These are phyloP conservation scores for Candida qinlingensis DNA, from an alignment of 805 yeast species.

Conservation along the genomic window DNA sequence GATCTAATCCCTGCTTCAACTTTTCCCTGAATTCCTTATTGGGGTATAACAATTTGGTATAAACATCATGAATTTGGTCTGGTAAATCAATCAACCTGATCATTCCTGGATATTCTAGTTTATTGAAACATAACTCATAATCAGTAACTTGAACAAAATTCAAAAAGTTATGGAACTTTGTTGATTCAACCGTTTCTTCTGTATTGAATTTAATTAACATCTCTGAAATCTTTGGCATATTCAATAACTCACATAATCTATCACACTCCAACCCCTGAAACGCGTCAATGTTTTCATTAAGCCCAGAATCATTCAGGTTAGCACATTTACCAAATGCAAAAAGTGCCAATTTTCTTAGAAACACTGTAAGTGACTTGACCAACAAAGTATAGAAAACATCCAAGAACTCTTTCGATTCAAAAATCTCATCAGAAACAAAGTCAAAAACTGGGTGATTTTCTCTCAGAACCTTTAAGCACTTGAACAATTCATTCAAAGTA, in stretches of 20 bases:
- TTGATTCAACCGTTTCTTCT: constrained; percentile 22
- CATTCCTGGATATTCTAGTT: constrained; percentile 59
- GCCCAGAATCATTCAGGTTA: constrained; percentile 23
- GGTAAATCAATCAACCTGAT: constrained; percentile 64
- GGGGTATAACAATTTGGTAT: constrained; percentile 51
- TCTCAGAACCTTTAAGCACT: constrained; percentile 16
- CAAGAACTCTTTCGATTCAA: constrained; percentile 28
- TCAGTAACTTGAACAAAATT: constrained; percentile 19
- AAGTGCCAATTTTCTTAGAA: constrained; percentile 56
- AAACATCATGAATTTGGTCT: constrained; percentile 57
- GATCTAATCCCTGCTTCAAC: constrained; percentile 44
- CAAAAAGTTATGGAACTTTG: constrained; percentile 14
- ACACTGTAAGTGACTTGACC: constrained; percentile 55
- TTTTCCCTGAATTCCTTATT: constrained; percentile 34
- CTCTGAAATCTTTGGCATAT: constrained; percentile 35
- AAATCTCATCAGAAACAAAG: constrained; percentile 23
- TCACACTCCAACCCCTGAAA: constrained; percentile 43
- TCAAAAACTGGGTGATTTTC: constrained; percentile 25
- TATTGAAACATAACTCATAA: constrained; percentile 15
- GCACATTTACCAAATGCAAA: constrained; percentile 51
- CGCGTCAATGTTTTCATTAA: constrained; percentile 8
- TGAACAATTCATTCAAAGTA: constrained; percentile 4
- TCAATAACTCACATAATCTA: constrained; percentile 44
- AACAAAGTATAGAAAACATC: constrained; percentile 46
- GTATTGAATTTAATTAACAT: constrained; percentile 12